These are phyloP conservation scores for Solanum pimpinellifolium DNA, from an alignment of 257 asterid genomes.

Conservation along the genomic window DNA sequence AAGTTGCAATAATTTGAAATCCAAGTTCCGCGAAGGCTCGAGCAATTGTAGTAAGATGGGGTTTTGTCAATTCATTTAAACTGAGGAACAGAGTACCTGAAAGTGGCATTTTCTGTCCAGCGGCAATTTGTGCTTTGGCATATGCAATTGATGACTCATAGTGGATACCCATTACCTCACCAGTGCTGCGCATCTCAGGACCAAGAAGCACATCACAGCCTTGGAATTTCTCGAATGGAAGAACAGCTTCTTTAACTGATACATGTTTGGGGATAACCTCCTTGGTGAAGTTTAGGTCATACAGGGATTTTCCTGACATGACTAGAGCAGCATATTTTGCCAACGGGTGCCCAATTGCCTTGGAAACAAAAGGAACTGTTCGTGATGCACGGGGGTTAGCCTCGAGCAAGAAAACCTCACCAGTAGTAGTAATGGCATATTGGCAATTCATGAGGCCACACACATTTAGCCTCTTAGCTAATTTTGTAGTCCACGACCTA, in stretches of 20 bases:
- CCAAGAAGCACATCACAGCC: conserved; percentile 93
- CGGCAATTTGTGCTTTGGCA: conserved; percentile 88
- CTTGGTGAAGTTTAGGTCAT: conserved; percentile 54
- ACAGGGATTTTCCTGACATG: conserved; percentile 86
- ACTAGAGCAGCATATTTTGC: conserved; percentile 95
- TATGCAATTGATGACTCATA: conserved; percentile 61
- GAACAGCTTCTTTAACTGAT: conserved; percentile 91
- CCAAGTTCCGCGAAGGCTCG: conserved; percentile 55
- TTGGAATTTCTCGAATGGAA: conserved; percentile 92
- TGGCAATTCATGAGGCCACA: conserved; percentile 95
- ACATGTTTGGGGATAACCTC: conserved; percentile 82
- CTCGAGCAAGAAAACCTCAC: conserved; percentile 88
- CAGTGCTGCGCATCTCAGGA: conserved; percentile 99
- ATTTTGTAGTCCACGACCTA: conserved; percentile 74
- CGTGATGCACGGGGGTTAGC: conserved; percentile 96
- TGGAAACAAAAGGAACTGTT: conserved; percentile 94
- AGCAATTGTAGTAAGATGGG: conserved; percentile 53
- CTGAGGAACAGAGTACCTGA: conserved; percentile 84
- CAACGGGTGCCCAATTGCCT: conserved; percentile 90
- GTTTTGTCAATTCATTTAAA: conserved; percentile 71
- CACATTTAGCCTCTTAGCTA: conserved; percentile 70
- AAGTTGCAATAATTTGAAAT: conserved; percentile 67
- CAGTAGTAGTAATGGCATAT: conserved; percentile 70
- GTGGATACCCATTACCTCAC: conserved; percentile 92
- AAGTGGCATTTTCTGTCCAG: conserved; percentile 84